Base-by-base conservation (phyloP, 139 green algal genomes). In the Coelastrella sp. region DNA sequence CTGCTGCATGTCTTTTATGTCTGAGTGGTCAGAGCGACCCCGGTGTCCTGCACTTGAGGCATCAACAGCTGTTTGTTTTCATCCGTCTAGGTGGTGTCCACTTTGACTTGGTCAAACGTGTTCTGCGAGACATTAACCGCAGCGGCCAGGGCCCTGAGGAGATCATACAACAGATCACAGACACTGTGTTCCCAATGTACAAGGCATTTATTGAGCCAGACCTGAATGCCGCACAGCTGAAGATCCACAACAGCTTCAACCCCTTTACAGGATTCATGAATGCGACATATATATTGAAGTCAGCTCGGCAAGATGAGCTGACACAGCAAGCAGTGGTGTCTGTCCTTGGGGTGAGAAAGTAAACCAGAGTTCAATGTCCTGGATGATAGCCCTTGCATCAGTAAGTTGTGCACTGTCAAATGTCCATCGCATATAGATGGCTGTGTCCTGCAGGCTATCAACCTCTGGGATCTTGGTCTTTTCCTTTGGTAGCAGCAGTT, bases 191-290 rank as follows among this genome's bases (percentile, higher is more conserved):
- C 87, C 97, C 97, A 27, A 99, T 99, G 96, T 99, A 98, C 92
- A 99, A 99, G 91, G 96, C 94, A 4, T 98, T 96, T 92, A 99
- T 99, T 43, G 97, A 99, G 92, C 97, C 97, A 1, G 96, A 98
- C 85, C 91, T 99, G 37, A 90, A 95, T 68, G 94, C 88, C 11
- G 97, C 97, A 3, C 97, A 99, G 89, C 87, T 99, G 43, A 91
- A 91, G 7, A 96, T 99, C 57, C 88, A 95, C 88, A 99, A 99
- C 93, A 95, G 86, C 37, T 99, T 98, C 92, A 99, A 99, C 92
- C 97, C 97, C 34, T 99, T 99, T 86, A 94, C 92, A 1, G 96
- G 96, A 32, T 98, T 99, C 88, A 97, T 98, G 91, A 91, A 96
- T 59, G 88, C 97, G 35, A 98, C 94, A 64, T 98, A 98, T 91